Evolutionary conservation across 352 stramenopile genomes (phyloP).

Genomic region (Blastocystis hominis): DNA sequence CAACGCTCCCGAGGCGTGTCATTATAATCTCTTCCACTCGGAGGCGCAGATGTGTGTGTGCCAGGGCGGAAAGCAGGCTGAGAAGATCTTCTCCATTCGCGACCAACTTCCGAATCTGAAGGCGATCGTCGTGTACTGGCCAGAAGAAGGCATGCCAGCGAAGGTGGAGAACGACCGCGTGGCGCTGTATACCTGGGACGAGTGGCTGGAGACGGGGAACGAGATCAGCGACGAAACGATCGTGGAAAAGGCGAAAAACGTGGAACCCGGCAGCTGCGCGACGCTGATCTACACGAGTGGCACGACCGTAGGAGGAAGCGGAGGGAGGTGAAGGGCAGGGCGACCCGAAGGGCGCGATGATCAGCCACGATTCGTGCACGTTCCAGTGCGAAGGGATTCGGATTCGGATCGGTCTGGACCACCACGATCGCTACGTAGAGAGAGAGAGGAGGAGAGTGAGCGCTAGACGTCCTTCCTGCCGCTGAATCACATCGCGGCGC

Average conservation of each 20-base stretch:
- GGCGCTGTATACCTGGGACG: constrained; percentile 66
- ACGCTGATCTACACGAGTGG: constrained; percentile 74
- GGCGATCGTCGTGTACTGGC: constrained; percentile 77
- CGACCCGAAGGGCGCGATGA: constrained; percentile 72
- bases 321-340: constrained; percentile 58
- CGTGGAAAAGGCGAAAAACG: constrained; percentile 23
- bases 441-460: neutral
- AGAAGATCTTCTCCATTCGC: constrained; percentile 80
- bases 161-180: constrained; percentile 42
- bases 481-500: constrained; percentile 66
- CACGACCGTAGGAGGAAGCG: constrained; percentile 63
- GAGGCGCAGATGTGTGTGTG: constrained; percentile 80
- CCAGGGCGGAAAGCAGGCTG: constrained; percentile 80
- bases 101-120: constrained; percentile 80
- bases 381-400: constrained; percentile 53
- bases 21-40: constrained; percentile 85
- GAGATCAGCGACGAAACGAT: constrained; percentile 52
- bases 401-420: constrained; percentile 44
- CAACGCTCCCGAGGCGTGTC: constrained; percentile 76
- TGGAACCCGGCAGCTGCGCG: constrained; percentile 65
- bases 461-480: constrained; percentile 63
- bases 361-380: constrained; percentile 68
- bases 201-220: constrained; percentile 64
- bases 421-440: constrained; percentile 60
- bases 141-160: constrained; percentile 64